These are phyloP conservation scores for Vaccinium corymbosum DNA, from an alignment of 148 eudicot genomes.

Conservation along the genomic window DNA sequence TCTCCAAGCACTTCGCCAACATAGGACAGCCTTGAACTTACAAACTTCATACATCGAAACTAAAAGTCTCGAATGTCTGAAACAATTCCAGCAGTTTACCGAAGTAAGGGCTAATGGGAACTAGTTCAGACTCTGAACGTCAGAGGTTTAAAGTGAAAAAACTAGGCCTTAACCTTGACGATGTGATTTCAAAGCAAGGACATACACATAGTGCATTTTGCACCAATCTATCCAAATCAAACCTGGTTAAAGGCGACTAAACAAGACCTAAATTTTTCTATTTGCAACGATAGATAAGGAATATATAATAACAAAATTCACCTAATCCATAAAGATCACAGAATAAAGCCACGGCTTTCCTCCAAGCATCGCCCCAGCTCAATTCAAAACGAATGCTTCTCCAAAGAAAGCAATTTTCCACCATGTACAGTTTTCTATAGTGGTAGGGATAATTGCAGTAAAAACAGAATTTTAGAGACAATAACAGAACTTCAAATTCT, in stretches of 20 bases:
- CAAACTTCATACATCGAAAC: background rate
- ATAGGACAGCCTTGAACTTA: background rate
- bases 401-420: background rate
- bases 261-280: no score
- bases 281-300: background rate
- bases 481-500: background rate
- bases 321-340: background rate
- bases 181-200: no score
- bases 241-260: no score
- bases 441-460: background rate
- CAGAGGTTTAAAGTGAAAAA: no score
- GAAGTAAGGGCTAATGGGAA: no score
- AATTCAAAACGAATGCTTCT: background rate
- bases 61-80: background rate
- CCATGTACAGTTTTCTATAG: background rate
- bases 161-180: no score
- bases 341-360: background rate
- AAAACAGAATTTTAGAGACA: background rate
- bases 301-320: background rate
- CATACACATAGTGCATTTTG: no score
- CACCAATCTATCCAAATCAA: no score
- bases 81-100: background rate
- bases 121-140: no score
- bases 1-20: background rate
- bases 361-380: background rate